Conservation (phyloP, 2,329 filamentous ascomycete genomes). For the Drechslerella stenobrocha region DNA sequence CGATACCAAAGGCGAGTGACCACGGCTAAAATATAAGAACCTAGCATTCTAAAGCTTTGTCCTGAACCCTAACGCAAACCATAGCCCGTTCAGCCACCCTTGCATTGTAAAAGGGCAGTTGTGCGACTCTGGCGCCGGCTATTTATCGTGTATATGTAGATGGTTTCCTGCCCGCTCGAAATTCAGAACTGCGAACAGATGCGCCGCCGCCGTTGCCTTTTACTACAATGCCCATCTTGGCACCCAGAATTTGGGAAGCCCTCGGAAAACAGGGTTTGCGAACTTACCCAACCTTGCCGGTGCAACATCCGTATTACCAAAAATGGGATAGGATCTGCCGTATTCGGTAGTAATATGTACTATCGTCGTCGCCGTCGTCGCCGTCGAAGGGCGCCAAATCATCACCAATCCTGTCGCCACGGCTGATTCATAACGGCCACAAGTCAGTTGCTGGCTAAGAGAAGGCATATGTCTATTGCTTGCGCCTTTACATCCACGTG, state of each 20-base stretch:
- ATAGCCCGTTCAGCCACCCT: background rate
- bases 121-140: background rate
- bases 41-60: no score
- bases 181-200: background rate
- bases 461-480: no score
- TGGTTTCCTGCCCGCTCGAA: no score
- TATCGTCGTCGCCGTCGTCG: no score
- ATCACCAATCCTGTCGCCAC: background rate
- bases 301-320: background rate
- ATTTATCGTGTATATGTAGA: background rate
- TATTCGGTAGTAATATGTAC: background rate
- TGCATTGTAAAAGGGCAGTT: background rate
- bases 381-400: background rate
- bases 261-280: background rate
- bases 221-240: background rate
- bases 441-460: no score
- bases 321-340: background rate
- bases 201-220: constrained; percentile 3
- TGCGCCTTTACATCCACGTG: no score
- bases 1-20: no score
- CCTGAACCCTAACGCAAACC: no score
- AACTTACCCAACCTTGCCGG: background rate
- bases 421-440: background rate
- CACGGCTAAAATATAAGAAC: no score
- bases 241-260: background rate